These are phyloP conservation scores for Arachis hypogaea DNA, from an alignment of 306 rosid species.

Conservation along the genomic window DNA sequence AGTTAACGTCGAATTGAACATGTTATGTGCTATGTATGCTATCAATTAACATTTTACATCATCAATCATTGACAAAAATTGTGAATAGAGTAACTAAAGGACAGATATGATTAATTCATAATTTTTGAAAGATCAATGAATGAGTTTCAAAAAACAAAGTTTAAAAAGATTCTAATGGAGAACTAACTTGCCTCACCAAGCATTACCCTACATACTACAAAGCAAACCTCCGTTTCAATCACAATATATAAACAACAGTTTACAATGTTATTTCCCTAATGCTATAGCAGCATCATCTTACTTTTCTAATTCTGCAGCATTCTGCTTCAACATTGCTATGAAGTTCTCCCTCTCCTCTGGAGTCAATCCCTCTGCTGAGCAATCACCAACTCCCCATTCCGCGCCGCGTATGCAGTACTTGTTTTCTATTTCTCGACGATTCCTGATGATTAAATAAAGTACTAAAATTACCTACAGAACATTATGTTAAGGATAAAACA, in stretches of 20 bases:
- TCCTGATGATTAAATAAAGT: slow-evolving; percentile 49
- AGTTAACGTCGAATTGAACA: no score
- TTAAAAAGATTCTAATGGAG: slow-evolving; percentile 18
- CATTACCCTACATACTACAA: slow-evolving; percentile 36
- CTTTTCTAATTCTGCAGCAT: slow-evolving; percentile 50
- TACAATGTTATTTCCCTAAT: not conserved
- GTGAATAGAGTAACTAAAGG: no score
- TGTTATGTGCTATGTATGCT: no score
- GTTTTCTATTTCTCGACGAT: slow-evolving; percentile 61
- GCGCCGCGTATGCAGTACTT: slow-evolving; percentile 93
- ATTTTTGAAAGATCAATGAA: not conserved
- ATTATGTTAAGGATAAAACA: no score
- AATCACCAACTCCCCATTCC: slow-evolving; percentile 98
- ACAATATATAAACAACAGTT: not conserved
- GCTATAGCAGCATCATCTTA: slow-evolving; percentile 37
- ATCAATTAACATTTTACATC: no score
- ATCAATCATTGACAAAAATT: no score
- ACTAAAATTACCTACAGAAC: not conserved
- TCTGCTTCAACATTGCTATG: slow-evolving; percentile 74
- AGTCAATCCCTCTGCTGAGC: slow-evolving; percentile 84
- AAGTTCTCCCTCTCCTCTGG: slow-evolving; percentile 71
- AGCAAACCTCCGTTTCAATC: slow-evolving; percentile 28
- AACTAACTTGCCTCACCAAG: slow-evolving; percentile 22
- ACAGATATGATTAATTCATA: no score
- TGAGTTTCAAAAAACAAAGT: slow-evolving; percentile 23